Base-by-base conservation (phyloP, 192 early-diverging fungal species). In the Linnemannia hyalina region DNA sequence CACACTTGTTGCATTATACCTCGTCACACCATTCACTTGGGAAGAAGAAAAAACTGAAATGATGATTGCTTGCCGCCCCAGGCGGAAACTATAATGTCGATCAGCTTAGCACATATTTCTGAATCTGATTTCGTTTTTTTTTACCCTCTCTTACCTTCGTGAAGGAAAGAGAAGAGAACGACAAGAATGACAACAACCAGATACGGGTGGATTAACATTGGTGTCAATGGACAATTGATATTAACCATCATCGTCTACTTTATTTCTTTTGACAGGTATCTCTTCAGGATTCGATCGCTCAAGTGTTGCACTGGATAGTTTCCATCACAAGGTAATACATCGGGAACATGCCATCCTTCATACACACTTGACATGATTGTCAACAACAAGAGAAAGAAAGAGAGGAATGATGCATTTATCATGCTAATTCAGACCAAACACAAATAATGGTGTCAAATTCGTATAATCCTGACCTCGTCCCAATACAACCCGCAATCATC, bases 381-480 rank as follows among this genome's bases (percentile, higher is more conserved):
- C 11, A 29, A n/a, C 18, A 46, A 36, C 1, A 52, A 52, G 32
- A 74, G 15, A 74, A 74, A 74, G 10, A 46, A 73, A 49, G 68
- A 77, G 76, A 38, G 76, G 76, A 78, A 78, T 70, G 76, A 78
- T 78, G 76, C 76, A 78, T 29, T 69, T 78, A 78, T 78, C 76
- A 78, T 78, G 76, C 76, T 78, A 78, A 78, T 78, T 78, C 76
- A 78, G 76, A 78, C 76, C 76, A 78, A 55, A 78, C 46, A 78
- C 46, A 78, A 78, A 68, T 38, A 78, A 29, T 78, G 76, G 76
- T 78, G 76, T 54, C 65, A 78, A 78, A 78, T 78, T 78, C 68
- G 76, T 78, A 78, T 78, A 79, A 77, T 18, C 70, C 77, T 79
- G 77, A 79, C 77, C 77, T 79, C 77, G 76, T 49, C 76, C 29